Conservation (phyloP, 306 rosid genomes). For the Urtica urens region DNA sequence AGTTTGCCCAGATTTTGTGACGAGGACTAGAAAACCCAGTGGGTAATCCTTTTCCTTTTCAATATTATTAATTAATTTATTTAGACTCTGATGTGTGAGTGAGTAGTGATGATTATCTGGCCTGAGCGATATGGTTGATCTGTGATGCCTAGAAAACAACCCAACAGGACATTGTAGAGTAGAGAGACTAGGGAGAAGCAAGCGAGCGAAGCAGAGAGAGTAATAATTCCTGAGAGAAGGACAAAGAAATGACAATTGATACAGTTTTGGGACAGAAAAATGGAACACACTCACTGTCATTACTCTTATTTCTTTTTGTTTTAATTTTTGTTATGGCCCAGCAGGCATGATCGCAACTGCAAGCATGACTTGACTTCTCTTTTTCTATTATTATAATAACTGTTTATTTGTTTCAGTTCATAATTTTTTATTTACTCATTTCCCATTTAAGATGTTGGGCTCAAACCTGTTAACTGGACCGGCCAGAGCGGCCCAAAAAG, state of each 20-base stretch:
- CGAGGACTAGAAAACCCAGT: not conserved
- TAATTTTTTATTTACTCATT: no score
- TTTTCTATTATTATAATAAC: no score
- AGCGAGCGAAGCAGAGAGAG: no score
- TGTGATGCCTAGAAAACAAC: not conserved
- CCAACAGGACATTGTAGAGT: not conserved
- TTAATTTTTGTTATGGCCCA: not conserved
- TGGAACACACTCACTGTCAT: not conserved
- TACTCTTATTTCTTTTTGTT: not conserved
- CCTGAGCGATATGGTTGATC: not conserved
- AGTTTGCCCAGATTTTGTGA: slow-evolving; percentile 10
- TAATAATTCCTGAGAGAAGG: slow-evolving; percentile 2
- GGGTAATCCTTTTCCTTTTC: not conserved
- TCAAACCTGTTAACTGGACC: no score
- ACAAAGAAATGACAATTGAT: slow-evolving; percentile 7
- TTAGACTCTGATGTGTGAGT: not conserved
- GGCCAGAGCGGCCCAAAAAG: no score
- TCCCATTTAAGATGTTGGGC: no score
- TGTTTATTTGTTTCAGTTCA: no score
- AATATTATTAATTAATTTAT: not conserved
- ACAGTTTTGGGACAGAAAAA: not conserved
- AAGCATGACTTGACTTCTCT: no score
- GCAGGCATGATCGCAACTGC: slow-evolving; percentile 5
- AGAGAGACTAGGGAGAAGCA: no score
- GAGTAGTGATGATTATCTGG: not conserved